Evolutionary conservation across 2,329 filamentous ascomycete species (phyloP), one percentile per base, ranked within the genome.

Genomic region (Aureobasidium namibiae): DNA sequence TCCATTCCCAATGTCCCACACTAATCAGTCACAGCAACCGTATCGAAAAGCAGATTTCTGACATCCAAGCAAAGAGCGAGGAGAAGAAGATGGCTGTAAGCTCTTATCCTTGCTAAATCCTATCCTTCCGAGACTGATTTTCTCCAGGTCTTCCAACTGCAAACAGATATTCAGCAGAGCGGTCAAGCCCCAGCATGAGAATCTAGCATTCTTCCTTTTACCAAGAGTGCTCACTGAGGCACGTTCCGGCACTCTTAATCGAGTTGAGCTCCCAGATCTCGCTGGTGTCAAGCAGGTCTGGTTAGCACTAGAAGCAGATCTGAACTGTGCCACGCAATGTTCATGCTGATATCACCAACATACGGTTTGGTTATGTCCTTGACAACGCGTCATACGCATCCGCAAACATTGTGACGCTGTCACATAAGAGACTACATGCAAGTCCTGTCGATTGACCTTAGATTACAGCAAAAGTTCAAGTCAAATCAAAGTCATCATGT

Each of bases 11-110:
- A 1, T 21, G 3, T 7, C 16, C 14, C 33, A 21, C 7, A 18
- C 45, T 59, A 6, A 49, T 18, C 29, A 16, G 24, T 29, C 10
- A 53, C 63, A 88, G 85, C 69, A 83, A 84, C 68, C 79, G 86
- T 26, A 81, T 88, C 52, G 87, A 89, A 68, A 77, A 76, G 48
- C 82, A 85, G 67, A 87, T 89, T 64, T 76, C 80, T 63, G 82
- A 81, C 24, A 79, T 85, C 52, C 81, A 88, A 66, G 80, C 82
- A 26, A 82, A 83, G 72, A 82, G 82, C 61, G 85, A 89, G 67
- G 79, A 78, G 62, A 82, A 84, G 69, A 85, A 85, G 69, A 76
- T 80, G 64, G 82, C 89, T 75, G 83, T 87, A 71, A 67, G 77
- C 65, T 61, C n/a, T 48, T 14, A 26, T 21, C 11, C 49, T 21